Conservation (phyloP, 1,139 yeast genomes). For the Geotrichum bryndzae region DNA sequence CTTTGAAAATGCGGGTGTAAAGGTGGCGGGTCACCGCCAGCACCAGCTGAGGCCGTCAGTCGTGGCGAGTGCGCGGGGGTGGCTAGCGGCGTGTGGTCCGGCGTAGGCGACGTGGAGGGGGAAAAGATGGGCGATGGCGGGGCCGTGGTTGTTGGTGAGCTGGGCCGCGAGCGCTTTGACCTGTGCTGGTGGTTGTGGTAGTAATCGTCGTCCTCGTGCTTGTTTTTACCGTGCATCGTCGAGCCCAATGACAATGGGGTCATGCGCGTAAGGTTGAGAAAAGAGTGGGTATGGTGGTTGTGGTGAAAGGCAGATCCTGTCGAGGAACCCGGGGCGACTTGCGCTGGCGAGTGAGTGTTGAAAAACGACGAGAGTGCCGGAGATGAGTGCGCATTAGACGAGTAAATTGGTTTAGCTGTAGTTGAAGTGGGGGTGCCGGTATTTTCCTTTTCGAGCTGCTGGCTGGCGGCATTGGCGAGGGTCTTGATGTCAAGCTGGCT, state of each 20-base stretch:
- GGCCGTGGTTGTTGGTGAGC: slow-evolving; percentile 67
- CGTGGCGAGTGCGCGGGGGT: slow-evolving; percentile 57
- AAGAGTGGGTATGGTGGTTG: slow-evolving; percentile 34
- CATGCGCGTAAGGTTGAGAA: slow-evolving; percentile 48
- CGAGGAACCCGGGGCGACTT: too few species aligned
- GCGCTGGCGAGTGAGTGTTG: slow-evolving; percentile 38
- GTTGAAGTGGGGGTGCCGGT: slow-evolving; percentile 1
- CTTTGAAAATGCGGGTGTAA: slow-evolving; percentile 18
- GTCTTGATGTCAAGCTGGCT: slow-evolving; percentile 45
- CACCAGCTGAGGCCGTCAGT: slow-evolving; percentile 32
- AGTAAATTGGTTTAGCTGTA: slow-evolving; percentile 6
- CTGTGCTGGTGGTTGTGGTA: slow-evolving; percentile 33
- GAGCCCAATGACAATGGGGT: slow-evolving; percentile 39
- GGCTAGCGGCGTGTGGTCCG: slow-evolving; percentile 51
- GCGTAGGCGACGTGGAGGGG: slow-evolving; percentile 42
- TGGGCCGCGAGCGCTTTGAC: slow-evolving; percentile 38
- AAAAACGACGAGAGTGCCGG: slow-evolving; percentile 63
- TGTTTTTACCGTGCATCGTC: slow-evolving; percentile 27
- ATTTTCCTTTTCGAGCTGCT: slow-evolving; percentile 48
- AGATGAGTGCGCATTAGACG: slow-evolving; percentile 46
- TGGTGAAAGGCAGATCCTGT: slow-evolving; percentile 18
- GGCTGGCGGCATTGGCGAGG: slow-evolving; percentile 76
- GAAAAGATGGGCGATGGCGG: slow-evolving; percentile 47
- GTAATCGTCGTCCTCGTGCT: slow-evolving; percentile 36
- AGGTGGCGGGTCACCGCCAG: slow-evolving; percentile 21